phyloP scores from a whole-genome alignment of 139 green algal genomes.

The Tetradesmus obliquus region DNA sequence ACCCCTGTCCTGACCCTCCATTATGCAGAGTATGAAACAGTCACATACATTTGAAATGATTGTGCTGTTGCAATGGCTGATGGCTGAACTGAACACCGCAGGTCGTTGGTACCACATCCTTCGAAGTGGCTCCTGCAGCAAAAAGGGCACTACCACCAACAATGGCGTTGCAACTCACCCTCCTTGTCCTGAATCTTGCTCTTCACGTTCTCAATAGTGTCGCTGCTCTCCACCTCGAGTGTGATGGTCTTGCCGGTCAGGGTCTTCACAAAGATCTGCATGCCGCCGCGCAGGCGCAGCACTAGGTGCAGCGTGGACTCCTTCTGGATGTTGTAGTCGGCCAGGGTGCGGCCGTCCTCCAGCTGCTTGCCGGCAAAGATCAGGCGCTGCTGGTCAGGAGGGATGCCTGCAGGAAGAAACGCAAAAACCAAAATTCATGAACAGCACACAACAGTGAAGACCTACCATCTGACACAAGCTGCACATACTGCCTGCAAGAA shows the following conservation, averaged over 20 bases:
- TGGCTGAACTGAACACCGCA: too few species aligned
- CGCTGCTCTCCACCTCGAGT: too few species aligned
- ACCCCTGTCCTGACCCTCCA: too few species aligned
- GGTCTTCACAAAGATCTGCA: conserved; percentile 97
- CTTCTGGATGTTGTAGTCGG: conserved; percentile 97
- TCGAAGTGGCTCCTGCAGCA: too few species aligned
- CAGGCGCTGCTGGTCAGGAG: conserved; percentile 94
- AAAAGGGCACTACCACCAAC: too few species aligned
- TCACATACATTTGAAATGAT: too few species aligned
- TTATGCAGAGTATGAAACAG: too few species aligned
- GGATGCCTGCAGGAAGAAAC: conserved; percentile 75
- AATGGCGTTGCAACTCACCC: too few species aligned
- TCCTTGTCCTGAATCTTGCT: too few species aligned
- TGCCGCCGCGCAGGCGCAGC: conserved; percentile 80
- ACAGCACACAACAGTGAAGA: not conserved
- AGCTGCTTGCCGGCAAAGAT: conserved; percentile 98
- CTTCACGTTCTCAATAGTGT: too few species aligned
- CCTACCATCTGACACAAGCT: not conserved
- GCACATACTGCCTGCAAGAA: not conserved
- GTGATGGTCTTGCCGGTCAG: conserved; percentile 90
- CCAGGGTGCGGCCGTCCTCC: conserved; percentile 92
- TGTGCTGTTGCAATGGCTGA: too few species aligned
- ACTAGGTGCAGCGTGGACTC: conserved; percentile 90
- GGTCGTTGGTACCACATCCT: too few species aligned
- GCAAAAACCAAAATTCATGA: not conserved